Percentiles rank a stretch among this genome's conserved stretches.
Evolutionary conservation across 2,329 filamentous ascomycete species (phyloP).

Genomic region (Pseudogymnoascus sp.): DNA sequence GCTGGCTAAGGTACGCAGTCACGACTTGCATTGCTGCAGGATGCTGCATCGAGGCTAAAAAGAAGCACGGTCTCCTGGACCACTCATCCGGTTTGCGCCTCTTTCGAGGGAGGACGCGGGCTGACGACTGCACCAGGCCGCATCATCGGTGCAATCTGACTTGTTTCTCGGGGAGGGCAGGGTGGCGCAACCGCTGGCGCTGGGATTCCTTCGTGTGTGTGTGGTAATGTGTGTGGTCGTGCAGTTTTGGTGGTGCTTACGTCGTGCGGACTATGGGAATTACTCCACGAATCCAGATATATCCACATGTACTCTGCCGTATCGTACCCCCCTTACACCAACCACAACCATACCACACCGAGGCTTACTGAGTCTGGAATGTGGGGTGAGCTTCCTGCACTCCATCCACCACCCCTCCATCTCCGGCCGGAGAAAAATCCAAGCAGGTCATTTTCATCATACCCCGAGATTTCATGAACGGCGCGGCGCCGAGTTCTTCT

Average conservation of each 20-base stretch:
- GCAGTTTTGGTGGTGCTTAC: constrained; percentile 4
- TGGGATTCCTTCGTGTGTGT: not conserved
- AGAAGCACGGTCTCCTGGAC: not conserved
- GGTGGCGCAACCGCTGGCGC: constrained; percentile 1
- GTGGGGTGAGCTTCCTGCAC: constrained; percentile 1
- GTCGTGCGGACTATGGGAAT: not conserved
- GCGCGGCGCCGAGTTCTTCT: not conserved
- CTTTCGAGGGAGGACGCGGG: not conserved
- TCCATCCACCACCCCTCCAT: not conserved
- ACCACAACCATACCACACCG: not conserved
- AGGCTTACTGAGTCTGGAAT: constrained; percentile 2
- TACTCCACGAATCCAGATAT: constrained; percentile 5
- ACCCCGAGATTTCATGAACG: not conserved
- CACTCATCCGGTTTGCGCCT: constrained; percentile 4
- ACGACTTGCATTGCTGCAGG: not conserved
- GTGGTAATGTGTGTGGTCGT: not conserved
- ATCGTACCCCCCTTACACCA: not conserved
- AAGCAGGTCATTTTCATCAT: constrained; percentile 2
- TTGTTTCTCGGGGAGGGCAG: constrained; percentile 3
- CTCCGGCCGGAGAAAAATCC: not conserved
- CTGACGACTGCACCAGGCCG: constrained; percentile 1
- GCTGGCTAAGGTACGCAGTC: constrained; percentile 4
- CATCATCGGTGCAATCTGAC: constrained; percentile 5
- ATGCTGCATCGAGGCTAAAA: constrained; percentile 1
- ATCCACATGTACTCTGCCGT: constrained; percentile 6